Evolutionary conservation across 2,329 filamentous ascomycete species (phyloP).

Genomic region (Aspergillus sp.): DNA sequence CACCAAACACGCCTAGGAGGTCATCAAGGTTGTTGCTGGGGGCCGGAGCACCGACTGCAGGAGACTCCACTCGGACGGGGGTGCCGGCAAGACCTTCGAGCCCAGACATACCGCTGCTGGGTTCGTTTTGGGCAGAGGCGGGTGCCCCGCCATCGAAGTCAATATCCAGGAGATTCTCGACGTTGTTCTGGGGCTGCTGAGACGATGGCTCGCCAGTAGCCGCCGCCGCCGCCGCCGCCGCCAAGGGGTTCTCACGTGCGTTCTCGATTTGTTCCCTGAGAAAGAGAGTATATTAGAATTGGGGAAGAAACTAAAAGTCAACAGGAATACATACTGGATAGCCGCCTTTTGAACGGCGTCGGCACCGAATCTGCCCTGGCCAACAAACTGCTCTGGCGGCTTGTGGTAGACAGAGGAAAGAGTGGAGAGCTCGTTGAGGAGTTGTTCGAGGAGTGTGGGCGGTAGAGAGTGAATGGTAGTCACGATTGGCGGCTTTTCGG

Average conservation of each 20-base stretch:
- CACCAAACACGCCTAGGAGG: constrained; percentile 70
- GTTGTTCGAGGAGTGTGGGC: constrained; percentile 76
- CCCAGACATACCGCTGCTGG: constrained; percentile 64
- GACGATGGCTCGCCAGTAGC: constrained; percentile 55
- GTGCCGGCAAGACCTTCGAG: constrained; percentile 57
- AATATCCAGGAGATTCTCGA: constrained; percentile 94
- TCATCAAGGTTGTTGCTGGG: constrained; percentile 71
- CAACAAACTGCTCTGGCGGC: constrained; percentile 95
- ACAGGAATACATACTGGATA: constrained; percentile 64
- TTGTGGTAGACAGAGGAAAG: constrained; percentile 98
- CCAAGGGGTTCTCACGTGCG: constrained; percentile 89
- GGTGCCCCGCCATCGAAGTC: constrained; percentile 93
- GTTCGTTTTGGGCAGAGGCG: constrained; percentile 73
- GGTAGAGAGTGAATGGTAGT: constrained; percentile 92
- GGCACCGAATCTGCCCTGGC: constrained; percentile 88
- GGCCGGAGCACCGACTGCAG: constrained; percentile 37
- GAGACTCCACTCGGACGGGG: constrained; percentile 51
- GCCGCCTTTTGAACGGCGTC: constrained; percentile 93
- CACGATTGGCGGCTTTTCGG: constrained; percentile 89
- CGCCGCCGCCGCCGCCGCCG: constrained; percentile 70
- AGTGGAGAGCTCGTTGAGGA: constrained; percentile 90
- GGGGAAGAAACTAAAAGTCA: not conserved
- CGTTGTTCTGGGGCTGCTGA: constrained; percentile 65
- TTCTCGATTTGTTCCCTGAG: constrained; percentile 80
- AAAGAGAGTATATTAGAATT: constrained; percentile 18